phyloP scores from a whole-genome alignment of 176 grass and related monocot genomes.

The Areca catechu region DNA sequence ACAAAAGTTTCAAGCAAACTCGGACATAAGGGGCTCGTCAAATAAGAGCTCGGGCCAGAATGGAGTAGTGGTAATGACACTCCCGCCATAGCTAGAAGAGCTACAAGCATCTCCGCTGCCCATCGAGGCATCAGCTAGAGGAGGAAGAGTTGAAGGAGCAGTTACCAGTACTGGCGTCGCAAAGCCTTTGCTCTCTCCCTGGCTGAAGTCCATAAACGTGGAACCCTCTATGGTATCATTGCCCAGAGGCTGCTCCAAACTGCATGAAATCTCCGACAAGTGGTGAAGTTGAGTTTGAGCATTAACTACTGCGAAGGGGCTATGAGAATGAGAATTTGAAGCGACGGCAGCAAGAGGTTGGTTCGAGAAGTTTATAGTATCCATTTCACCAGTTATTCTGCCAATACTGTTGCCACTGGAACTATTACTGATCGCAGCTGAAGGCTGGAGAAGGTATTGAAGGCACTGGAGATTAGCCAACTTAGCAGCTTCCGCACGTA shows the following conservation, averaged over 20 bases:
- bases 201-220: neutral
- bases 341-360: neutral
- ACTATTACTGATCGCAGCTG: neutral
- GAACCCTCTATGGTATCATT: neutral
- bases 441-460: slow-evolving; percentile 21
- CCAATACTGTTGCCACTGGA: neutral
- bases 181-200: neutral
- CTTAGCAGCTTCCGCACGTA: neutral
- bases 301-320: neutral
- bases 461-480: slow-evolving; percentile 11
- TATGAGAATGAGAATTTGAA: neutral
- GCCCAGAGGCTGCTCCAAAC: neutral
- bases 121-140: slow-evolving; percentile 2
- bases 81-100: slow-evolving; percentile 19
- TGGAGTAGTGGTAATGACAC: slow-evolving; percentile 4
- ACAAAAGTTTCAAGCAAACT: neutral
- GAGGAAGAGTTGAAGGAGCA: neutral
- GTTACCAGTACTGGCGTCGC: slow-evolving; percentile 2
- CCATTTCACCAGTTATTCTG: neutral
- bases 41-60: slow-evolving; percentile 20
- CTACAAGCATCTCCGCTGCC: slow-evolving; percentile 20
- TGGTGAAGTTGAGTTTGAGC: neutral
- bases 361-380: neutral
- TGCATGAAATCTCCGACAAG: slow-evolving; percentile 1
- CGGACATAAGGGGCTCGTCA: slow-evolving; percentile 10